A percentile compares a stretch with the other conserved stretches of the same genome.
Evolutionary conservation across 306 rosid genomes (phyloP).

Genomic region (Pueraria montana): DNA sequence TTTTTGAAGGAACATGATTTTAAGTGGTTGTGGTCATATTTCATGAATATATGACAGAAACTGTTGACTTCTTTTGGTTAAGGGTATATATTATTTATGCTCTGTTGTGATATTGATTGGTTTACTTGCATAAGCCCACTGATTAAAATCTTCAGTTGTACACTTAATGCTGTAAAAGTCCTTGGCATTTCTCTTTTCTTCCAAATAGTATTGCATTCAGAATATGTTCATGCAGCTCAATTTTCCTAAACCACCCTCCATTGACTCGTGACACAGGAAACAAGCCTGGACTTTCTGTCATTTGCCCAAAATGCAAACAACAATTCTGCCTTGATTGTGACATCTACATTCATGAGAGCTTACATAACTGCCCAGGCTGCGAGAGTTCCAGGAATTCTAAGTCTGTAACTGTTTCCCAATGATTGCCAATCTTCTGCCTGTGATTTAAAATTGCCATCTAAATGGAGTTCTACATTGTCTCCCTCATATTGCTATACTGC

Average conservation of each 20-base stretch:
- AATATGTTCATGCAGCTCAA: constrained; percentile 28
- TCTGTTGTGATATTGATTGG: constrained; percentile 13
- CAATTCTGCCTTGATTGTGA: constrained; percentile 94
- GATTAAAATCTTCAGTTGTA: constrained; percentile 30
- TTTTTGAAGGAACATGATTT: constrained; percentile 15
- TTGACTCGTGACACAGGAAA: constrained; percentile 69
- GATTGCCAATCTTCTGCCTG: constrained; percentile 42
- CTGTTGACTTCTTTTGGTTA: constrained; percentile 5
- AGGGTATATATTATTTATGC: constrained; percentile 17
- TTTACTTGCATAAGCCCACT: not conserved
- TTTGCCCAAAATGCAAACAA: constrained; percentile 88
- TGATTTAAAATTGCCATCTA: constrained; percentile 21
- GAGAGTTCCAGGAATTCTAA: constrained; percentile 80
- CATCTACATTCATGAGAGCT: constrained; percentile 90
- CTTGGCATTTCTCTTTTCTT: constrained; percentile 20
- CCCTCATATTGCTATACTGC: not conserved
- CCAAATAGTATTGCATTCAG: constrained; percentile 21
- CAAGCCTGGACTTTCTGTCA: constrained; percentile 73
- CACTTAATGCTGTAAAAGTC: constrained; percentile 29
- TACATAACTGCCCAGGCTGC: constrained; percentile 98
- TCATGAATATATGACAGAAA: constrained; percentile 26
- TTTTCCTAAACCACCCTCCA: not conserved
- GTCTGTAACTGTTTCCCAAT: constrained; percentile 51
- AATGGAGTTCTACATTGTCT: constrained; percentile 27
- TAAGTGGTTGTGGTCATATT: constrained; percentile 16